These are phyloP conservation scores for Fusarium longipes DNA, from an alignment of 2,329 filamentous ascomycete species.

Conservation along the genomic window DNA sequence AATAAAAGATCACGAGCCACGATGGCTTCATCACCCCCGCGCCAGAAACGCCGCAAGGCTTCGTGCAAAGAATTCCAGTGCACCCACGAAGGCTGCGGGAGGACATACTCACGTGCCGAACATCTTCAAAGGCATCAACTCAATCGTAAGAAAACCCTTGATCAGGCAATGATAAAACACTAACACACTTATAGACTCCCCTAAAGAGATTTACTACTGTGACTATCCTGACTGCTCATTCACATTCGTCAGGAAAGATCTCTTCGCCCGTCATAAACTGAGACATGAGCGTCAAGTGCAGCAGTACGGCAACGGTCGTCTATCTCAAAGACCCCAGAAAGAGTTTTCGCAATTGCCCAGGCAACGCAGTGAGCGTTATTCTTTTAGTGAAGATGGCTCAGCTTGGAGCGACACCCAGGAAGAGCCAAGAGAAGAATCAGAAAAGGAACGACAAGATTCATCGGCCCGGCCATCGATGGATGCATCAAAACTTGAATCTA, in stretches of 20 bases:
- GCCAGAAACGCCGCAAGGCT: conserved; percentile 48
- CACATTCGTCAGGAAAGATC: conserved; percentile 47
- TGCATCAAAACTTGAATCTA: conserved; percentile 9
- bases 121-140: conserved; percentile 46
- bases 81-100: conserved; percentile 47
- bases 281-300: conserved; percentile 45
- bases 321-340: conserved; percentile 43
- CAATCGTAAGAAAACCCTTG: conserved; percentile 36
- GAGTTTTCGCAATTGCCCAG: conserved; percentile 41
- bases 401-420: conserved; percentile 47
- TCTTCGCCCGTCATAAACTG: conserved; percentile 45
- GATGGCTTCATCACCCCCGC: conserved; percentile 46
- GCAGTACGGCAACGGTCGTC: conserved; percentile 44
- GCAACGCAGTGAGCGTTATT: conserved; percentile 39
- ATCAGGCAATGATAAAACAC: neutral
- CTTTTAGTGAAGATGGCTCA: conserved; percentile 46
- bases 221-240: conserved; percentile 47
- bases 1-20: conserved; percentile 25
- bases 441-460: conserved; percentile 25
- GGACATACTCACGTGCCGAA: conserved; percentile 46
- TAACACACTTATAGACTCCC: conserved; percentile 42
- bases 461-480: conserved; percentile 23
- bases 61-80: conserved; percentile 48
- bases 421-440: conserved; percentile 38
- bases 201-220: conserved; percentile 48